phyloP scores from a whole-genome alignment of 257 asterid genomes.

The Nicotiana benthamiana region DNA sequence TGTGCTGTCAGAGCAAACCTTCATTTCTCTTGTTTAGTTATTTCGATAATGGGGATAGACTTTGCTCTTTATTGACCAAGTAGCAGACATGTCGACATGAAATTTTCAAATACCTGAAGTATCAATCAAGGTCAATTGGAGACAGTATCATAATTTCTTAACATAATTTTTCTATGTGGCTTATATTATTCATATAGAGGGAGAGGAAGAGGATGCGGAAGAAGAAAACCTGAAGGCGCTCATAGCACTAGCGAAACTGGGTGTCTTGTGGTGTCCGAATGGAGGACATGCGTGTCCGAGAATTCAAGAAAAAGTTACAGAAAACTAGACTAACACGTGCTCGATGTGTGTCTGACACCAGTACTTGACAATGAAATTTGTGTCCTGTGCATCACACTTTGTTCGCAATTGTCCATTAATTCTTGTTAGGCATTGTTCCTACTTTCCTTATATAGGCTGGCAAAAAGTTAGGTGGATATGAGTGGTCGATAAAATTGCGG shows the following conservation, averaged over 20 bases:
- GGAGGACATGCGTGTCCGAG: background rate
- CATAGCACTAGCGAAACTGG: background rate
- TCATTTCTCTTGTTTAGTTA: background rate
- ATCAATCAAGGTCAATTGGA: background rate
- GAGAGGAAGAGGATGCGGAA: background rate
- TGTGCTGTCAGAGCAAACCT: background rate
- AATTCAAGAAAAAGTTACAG: background rate
- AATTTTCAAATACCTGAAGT: background rate
- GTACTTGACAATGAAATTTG: background rate
- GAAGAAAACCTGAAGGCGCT: background rate
- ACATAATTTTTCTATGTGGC: background rate
- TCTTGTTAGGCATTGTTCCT: background rate
- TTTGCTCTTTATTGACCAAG: background rate
- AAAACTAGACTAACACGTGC: background rate
- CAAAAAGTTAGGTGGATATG: background rate
- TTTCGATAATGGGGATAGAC: background rate
- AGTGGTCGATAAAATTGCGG: background rate
- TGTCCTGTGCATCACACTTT: background rate
- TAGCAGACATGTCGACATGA: background rate
- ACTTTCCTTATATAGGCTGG: background rate
- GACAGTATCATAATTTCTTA: background rate
- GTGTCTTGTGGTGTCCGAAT: background rate
- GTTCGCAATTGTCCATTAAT: background rate
- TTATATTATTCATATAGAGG: constrained; percentile 2
- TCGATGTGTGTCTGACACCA: background rate